A percentile compares a stretch with the other conserved stretches of the same genome.
These are phyloP conservation scores for Euptelea pleiosperma DNA, from an alignment of 164 flowering plant genomes.

Conservation along the genomic window DNA sequence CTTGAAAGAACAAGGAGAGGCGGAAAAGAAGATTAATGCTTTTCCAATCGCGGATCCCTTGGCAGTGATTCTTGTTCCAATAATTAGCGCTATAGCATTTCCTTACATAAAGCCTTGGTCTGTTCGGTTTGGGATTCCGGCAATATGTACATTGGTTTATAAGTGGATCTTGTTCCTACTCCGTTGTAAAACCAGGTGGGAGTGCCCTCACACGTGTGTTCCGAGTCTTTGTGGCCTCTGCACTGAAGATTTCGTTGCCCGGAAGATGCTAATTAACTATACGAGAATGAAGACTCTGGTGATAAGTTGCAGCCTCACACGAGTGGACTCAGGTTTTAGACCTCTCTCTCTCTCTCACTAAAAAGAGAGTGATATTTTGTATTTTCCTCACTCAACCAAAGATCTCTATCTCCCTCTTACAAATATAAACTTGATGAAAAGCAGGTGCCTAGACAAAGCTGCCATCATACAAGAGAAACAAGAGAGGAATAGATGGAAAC, in stretches of 20 bases:
- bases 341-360: too few species aligned
- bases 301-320: conserved; percentile 16
- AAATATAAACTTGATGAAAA: too few species aligned
- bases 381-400: too few species aligned
- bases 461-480: conserved; percentile 28
- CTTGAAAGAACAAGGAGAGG: conserved; percentile 10
- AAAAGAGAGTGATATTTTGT: too few species aligned
- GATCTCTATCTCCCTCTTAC: too few species aligned
- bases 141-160: conserved; percentile 29
- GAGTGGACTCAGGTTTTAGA: conserved; percentile 23
- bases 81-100: too few species aligned
- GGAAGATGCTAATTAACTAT: conserved; percentile 17
- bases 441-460: conserved; percentile 39
- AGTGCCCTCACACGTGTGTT: conserved; percentile 30
- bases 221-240: conserved; percentile 35
- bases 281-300: conserved; percentile 16
- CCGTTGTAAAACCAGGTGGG: conserved; percentile 9
- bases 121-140: conserved; percentile 36
- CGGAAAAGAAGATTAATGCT: too few species aligned
- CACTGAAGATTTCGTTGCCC: conserved; percentile 23
- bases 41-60: too few species aligned
- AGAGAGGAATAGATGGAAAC: conserved; percentile 25
- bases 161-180: conserved; percentile 21
- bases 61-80: too few species aligned
- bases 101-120: too few species aligned